Conservation (phyloP, 768 basidiomycete genomes). For the Saitozyma sp. region DNA sequence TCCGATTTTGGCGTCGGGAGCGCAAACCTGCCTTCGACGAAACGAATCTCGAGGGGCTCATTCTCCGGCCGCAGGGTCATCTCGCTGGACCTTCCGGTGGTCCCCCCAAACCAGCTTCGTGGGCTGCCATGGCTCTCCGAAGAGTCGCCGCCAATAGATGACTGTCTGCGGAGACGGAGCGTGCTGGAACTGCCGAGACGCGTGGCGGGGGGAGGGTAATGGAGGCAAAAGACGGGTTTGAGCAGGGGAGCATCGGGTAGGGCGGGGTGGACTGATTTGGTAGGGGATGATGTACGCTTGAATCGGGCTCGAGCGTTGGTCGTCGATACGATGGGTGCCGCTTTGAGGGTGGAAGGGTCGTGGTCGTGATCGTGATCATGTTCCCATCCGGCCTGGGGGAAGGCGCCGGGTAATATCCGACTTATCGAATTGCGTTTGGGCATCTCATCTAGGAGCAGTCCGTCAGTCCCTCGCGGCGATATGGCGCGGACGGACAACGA, state of each 20-base stretch:
- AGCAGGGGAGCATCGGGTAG: conserved; percentile 7
- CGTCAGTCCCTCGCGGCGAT: too few species aligned
- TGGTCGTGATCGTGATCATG: too few species aligned
- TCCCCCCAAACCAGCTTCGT: too few species aligned
- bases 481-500: too few species aligned
- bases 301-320: background rate
- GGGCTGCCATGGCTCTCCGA: too few species aligned
- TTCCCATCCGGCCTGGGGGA: conserved; percentile 24
- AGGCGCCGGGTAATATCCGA: conserved; percentile 31
- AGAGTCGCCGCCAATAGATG: conserved; percentile 5
- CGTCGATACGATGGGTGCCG: too few species aligned
- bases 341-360: too few species aligned
- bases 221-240: conserved; percentile 30
- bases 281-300: background rate
- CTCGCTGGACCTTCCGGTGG: conserved; percentile 18
- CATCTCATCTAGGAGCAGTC: too few species aligned
- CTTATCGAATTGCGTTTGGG: too few species aligned
- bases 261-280: background rate
- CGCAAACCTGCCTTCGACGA: conserved; percentile 27
- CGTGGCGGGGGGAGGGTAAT: conserved; percentile 7
- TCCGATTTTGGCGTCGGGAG: conserved; percentile 5
- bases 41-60: conserved; percentile 19
- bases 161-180: conserved; percentile 15
- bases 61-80: conserved; percentile 15
- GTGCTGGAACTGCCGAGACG: conserved; percentile 22